Base-by-base conservation (phyloP, 345 rosid species). In the Trapa bicornis region DNA sequence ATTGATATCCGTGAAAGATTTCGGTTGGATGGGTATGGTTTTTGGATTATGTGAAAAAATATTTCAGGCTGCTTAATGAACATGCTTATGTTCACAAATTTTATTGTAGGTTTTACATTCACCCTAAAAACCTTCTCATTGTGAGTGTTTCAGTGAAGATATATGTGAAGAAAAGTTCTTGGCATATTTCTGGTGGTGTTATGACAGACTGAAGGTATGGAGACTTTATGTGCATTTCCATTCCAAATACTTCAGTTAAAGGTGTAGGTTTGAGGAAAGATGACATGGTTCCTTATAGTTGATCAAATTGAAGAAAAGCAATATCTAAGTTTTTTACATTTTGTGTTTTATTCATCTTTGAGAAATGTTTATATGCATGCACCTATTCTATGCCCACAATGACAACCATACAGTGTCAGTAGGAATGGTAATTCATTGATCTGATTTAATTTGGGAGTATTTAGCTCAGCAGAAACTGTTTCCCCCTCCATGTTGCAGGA, bases 181-280 rank as follows among this genome's bases (percentile, higher is more conserved):
- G 80, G 82, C 84, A 29, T 91, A 94, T 81, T 94, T 94, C 78
- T 91, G 99, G 99, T 89, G 91, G 89, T 94, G 99, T 76, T 89
- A 78, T 73, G 84, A 83, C 66, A 84, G 82, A 63, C 84, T 94
- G n/a, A 94, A 94, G 97, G 99, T 91, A 71, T 43, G 67, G 29
- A 16, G 9, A 0, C 33, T 37, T 0, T 41, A 37, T 33, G 38
- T 37, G 9, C 22, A 41, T 41, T 41, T 8, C 7, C 43, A 41
- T 41, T 41, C 60, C 60, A 33, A n/a, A 50, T 54, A 35, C 37
- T 68, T 39, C 22, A 12, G 16, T 35, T 8, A 12, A 54, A 54
- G 32, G 1, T n/a, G 60, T n/a, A 17, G 32, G 60, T 54, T 29
- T n/a, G 6, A 54, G 1, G 29, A 29, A 54, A 54, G 29, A 17